These are phyloP conservation scores for Nicotiana benthamiana DNA, from an alignment of 257 asterid species.

Conservation along the genomic window DNA sequence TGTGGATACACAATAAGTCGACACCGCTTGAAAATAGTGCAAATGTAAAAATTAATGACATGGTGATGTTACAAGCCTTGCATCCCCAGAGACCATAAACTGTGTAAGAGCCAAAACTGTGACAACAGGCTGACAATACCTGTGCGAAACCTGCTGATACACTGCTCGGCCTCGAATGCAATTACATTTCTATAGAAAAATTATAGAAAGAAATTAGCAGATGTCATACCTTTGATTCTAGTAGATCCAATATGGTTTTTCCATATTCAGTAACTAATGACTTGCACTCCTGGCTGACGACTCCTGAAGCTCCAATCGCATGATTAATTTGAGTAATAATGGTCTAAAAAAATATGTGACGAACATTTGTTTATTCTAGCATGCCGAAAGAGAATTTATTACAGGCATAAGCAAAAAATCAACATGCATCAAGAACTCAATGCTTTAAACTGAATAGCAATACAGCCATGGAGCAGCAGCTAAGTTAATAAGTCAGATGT, in stretches of 20 bases:
- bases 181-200: not conserved
- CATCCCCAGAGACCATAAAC: not conserved
- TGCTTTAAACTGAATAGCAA: not conserved
- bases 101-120: not conserved
- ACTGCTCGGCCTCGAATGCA: not conserved
- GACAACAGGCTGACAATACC: not conserved
- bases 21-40: not conserved
- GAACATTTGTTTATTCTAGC: not conserved
- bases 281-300: slow-evolving; percentile 86
- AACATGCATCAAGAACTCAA: not conserved
- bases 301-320: slow-evolving; percentile 87
- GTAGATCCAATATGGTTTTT: slow-evolving; percentile 51
- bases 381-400: not conserved
- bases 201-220: not conserved
- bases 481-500: not conserved
- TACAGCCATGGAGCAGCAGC: not conserved
- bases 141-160: not conserved
- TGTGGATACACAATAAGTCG: not conserved
- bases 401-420: not conserved
- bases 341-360: slow-evolving; percentile 33
- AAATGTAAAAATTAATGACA: not conserved
- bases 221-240: slow-evolving; percentile 47
- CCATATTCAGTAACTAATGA: slow-evolving; percentile 59
- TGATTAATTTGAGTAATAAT: slow-evolving; percentile 66
- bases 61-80: not conserved